Evolutionary conservation across 768 basidiomycete species (phyloP).

Genomic region (Pisolithus sp.): DNA sequence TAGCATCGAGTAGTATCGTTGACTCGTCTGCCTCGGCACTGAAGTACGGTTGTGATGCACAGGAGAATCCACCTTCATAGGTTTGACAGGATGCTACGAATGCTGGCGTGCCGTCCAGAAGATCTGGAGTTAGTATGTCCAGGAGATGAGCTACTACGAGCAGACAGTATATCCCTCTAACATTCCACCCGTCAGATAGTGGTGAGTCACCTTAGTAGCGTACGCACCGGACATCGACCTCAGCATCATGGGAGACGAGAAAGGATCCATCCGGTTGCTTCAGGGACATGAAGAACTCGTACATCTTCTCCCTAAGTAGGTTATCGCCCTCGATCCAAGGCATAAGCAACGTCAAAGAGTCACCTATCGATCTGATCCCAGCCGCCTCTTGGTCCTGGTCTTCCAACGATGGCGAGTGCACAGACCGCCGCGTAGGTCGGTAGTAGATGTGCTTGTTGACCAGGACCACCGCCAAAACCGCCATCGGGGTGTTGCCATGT

Average conservation of each 20-base stretch:
- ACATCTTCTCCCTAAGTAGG: conserved; percentile 58
- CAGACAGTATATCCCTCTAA: conserved; percentile 90
- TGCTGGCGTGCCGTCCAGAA: conserved; percentile 64
- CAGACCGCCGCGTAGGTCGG: conserved; percentile 88
- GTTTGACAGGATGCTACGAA: conserved; percentile 92
- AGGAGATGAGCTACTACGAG: conserved; percentile 78
- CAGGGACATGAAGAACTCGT: conserved; percentile 84
- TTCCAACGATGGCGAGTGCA: conserved; percentile 74
- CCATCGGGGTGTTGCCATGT: conserved; percentile 80
- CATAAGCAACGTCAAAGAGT: conserved; percentile 8
- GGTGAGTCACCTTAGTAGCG: not conserved
- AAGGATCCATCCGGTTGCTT: conserved; percentile 95
- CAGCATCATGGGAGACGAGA: conserved; percentile 77
- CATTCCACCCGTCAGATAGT: not conserved
- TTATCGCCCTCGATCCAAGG: not conserved
- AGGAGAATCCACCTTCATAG: conserved; percentile 94
- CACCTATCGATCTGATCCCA: conserved; percentile 87
- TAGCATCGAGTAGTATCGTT: conserved; percentile 32
- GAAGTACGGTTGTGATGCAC: conserved; percentile 67
- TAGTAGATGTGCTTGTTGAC: conserved; percentile 81
- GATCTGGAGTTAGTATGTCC: conserved; percentile 83
- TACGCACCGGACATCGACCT: conserved; percentile 87
- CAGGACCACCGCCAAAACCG: conserved; percentile 89
- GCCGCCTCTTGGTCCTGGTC: conserved; percentile 64
- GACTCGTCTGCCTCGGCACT: conserved; percentile 15